Conservation (phyloP, 805 yeast genomes). For the Saccharomycopsis babjevae region DNA sequence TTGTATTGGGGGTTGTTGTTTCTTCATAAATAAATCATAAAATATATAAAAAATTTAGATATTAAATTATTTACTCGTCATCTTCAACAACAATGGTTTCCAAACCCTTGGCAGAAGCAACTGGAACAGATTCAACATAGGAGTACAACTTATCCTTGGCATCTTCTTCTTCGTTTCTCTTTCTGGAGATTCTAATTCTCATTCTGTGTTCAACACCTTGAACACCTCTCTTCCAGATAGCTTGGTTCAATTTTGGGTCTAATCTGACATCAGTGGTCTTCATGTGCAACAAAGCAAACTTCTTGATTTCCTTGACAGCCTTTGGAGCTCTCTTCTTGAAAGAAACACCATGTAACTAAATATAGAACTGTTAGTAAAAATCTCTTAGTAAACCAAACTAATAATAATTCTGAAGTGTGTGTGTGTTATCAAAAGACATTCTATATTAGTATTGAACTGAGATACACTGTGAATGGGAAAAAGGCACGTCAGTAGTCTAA, state of each 20-base stretch:
- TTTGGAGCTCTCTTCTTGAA: conserved; percentile 99
- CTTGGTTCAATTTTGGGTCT: conserved; percentile 97
- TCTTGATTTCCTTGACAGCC: conserved; percentile 98
- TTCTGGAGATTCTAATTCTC: conserved; percentile 98
- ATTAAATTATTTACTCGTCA: conserved; percentile 30
- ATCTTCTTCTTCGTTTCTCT: conserved; percentile 99
- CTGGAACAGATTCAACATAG: conserved; percentile 94
- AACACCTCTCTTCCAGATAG: conserved; percentile 98
- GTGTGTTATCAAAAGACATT: not conserved
- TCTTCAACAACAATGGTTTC: conserved; percentile 94
- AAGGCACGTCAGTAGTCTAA: no score
- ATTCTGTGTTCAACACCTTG: conserved; percentile 98
- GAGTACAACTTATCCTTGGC: conserved; percentile 97
- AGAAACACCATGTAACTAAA: conserved; percentile 90
- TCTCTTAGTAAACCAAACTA: not conserved
- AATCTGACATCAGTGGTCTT: conserved; percentile 98
- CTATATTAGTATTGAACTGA: not conserved
- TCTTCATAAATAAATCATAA: conserved; percentile 1
- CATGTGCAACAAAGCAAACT: conserved; percentile 97
- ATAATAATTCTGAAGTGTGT: no score
- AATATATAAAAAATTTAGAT: conserved; percentile 2
- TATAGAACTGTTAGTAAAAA: conserved; percentile 33
- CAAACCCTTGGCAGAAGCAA: conserved; percentile 93
- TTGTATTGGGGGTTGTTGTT: conserved; percentile 1
- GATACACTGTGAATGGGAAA: no score